phyloP scores from a whole-genome alignment of 148 eudicot species.

The Diospyros lotus region DNA sequence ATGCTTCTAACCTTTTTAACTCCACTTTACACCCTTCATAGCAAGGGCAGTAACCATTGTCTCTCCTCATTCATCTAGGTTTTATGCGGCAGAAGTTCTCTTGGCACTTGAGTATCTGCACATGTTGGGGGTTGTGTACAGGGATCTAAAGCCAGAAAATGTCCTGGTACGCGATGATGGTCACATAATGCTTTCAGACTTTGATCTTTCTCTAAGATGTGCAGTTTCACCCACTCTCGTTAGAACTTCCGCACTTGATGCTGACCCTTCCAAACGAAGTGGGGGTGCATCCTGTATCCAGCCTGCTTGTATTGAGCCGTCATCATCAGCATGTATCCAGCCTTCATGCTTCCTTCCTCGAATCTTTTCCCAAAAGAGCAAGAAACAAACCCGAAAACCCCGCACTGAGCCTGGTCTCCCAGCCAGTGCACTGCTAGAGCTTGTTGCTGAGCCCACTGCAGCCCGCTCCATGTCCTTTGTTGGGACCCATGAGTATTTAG shows the following conservation, averaged over 20 bases:
- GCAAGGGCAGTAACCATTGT: background rate
- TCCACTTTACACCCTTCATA: background rate
- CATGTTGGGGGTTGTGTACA: conserved; percentile 46
- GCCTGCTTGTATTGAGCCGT: conserved; percentile 35
- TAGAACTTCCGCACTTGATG: conserved; percentile 20
- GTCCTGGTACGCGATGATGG: conserved; percentile 49
- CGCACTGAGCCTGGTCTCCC: conserved; percentile 14
- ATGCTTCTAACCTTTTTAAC: no score
- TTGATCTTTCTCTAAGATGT: conserved; percentile 42
- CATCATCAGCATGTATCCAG: conserved; percentile 35
- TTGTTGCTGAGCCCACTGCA: conserved; percentile 42
- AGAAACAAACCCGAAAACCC: conserved; percentile 20
- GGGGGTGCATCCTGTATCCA: conserved; percentile 25
- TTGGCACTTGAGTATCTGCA: conserved; percentile 45
- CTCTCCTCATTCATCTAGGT: conserved; percentile 15
- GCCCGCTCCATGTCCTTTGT: conserved; percentile 52
- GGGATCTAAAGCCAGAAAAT: conserved; percentile 46
- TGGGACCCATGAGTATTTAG: conserved; percentile 46
- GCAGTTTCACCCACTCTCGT: conserved; percentile 37
- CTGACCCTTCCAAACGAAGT: conserved; percentile 10
- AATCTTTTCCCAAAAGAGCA: conserved; percentile 29
- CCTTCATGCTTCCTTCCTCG: conserved; percentile 42
- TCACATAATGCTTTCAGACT: conserved; percentile 47
- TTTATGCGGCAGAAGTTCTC: conserved; percentile 32
- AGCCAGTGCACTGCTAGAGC: conserved; percentile 27